Conservation (phyloP, 805 yeast genomes). For the Wickerhamiella bombiphila region DNA sequence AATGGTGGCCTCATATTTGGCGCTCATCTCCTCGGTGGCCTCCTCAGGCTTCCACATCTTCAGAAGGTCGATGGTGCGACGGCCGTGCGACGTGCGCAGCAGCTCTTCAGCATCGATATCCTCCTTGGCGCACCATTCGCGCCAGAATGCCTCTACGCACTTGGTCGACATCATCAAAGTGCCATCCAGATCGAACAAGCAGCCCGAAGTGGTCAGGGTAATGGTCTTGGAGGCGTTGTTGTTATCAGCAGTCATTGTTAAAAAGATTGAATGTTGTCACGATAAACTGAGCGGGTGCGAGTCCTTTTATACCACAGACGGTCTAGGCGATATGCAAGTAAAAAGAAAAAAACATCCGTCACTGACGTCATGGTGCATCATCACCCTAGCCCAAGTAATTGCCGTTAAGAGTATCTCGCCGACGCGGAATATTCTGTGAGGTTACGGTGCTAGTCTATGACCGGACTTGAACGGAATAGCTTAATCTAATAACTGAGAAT, state of each 20-base stretch:
- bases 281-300: too few relatives aligned
- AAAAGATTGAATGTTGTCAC: too few relatives aligned
- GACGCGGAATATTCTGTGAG: too few relatives aligned
- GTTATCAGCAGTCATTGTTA: slow-evolving; percentile 9
- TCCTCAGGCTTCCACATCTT: slow-evolving; percentile 61
- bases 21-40: slow-evolving; percentile 50
- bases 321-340: too few relatives aligned
- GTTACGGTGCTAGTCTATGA: too few relatives aligned
- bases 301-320: too few relatives aligned
- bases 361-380: too few relatives aligned
- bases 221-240: slow-evolving; percentile 8
- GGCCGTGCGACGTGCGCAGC: slow-evolving; percentile 64
- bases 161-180: slow-evolving; percentile 72
- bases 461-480: too few relatives aligned
- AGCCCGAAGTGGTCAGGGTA: slow-evolving; percentile 28
- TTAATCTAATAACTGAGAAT: too few relatives aligned
- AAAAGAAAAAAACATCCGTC: too few relatives aligned
- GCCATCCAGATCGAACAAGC: slow-evolving; percentile 76
- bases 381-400: too few relatives aligned
- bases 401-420: too few relatives aligned
- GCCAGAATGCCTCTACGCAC: slow-evolving; percentile 75
- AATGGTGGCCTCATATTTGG: slow-evolving; percentile 53
- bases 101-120: slow-evolving; percentile 56
- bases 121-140: slow-evolving; percentile 52
- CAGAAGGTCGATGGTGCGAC: slow-evolving; percentile 68